Percentiles rank a stretch among this genome's conserved stretches.
Evolutionary conservation across 441 rosid species (phyloP).

Genomic region (Gossypium lobatum): DNA sequence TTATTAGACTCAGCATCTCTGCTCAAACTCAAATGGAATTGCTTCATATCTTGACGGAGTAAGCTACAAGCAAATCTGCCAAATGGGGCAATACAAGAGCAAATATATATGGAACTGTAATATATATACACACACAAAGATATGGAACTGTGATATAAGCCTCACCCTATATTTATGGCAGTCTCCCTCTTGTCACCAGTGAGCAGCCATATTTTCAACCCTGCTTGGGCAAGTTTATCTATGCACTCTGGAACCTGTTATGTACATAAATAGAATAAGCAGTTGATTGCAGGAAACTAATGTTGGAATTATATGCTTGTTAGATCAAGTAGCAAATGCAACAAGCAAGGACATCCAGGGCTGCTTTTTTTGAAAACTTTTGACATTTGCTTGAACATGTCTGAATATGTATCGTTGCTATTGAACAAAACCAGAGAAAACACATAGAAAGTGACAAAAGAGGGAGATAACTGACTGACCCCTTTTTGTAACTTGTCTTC

Average conservation of each 20-base stretch:
- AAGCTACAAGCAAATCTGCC: slow-evolving; percentile 76
- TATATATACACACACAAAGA: background rate
- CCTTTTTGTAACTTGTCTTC: slow-evolving; percentile 85
- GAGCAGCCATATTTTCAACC: slow-evolving; percentile 73
- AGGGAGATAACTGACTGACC: slow-evolving; percentile 30
- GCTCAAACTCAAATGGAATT: slow-evolving; percentile 38
- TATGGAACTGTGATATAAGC: background rate
- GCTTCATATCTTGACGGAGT: slow-evolving; percentile 65
- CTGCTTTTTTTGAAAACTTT: background rate
- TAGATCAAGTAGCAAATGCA: background rate
- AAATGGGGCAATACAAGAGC: background rate
- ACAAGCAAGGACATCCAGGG: background rate
- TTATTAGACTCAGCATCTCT: slow-evolving; percentile 30
- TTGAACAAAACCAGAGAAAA: background rate
- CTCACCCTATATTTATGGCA: slow-evolving; percentile 74
- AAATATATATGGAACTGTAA: background rate
- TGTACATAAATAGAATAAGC: background rate
- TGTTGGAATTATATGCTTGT: background rate
- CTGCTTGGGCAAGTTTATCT: slow-evolving; percentile 81
- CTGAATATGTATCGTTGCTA: background rate
- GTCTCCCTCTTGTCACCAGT: slow-evolving; percentile 90
- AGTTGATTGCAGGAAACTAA: background rate
- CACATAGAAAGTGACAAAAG: background rate
- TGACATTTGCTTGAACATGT: background rate
- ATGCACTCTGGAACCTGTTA: slow-evolving; percentile 75